Evolutionary conservation across 768 basidiomycete species (phyloP).

Genomic region (Amanita subjunquillea): DNA sequence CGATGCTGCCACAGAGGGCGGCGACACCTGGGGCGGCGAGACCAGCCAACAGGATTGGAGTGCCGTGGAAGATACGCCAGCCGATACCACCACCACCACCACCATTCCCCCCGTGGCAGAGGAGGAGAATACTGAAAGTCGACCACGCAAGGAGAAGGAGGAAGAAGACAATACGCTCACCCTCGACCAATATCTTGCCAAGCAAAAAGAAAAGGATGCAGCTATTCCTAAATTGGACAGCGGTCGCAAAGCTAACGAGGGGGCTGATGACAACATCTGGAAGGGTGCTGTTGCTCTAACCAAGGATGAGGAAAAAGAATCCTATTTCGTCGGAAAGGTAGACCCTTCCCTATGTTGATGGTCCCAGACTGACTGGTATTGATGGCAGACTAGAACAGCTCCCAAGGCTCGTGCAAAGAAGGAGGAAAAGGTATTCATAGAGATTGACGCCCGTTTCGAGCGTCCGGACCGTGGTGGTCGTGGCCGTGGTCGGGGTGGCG

Average conservation of each 20-base stretch:
- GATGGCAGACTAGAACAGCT: constrained; percentile 45
- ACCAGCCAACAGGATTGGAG: constrained; percentile 15
- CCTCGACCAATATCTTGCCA: constrained; percentile 85
- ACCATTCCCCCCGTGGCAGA: constrained; percentile 24
- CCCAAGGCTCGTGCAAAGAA: constrained; percentile 69
- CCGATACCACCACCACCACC: constrained; percentile 7
- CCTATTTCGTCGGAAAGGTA: constrained; percentile 91
- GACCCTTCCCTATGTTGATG: constrained; percentile 8
- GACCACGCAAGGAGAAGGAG: constrained; percentile 42
- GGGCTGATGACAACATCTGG: constrained; percentile 57
- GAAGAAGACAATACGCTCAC: constrained; percentile 94
- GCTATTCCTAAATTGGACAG: constrained; percentile 71
- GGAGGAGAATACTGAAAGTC: constrained; percentile 27
- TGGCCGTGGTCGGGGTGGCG: constrained; percentile 21
- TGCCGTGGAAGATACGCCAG: not conserved
- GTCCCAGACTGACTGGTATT: not conserved
- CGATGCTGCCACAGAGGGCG: constrained; percentile 57
- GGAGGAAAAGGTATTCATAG: constrained; percentile 85
- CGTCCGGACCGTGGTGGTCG: constrained; percentile 65
- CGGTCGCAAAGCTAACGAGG: constrained; percentile 73
- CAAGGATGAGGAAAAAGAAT: constrained; percentile 62
- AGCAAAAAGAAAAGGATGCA: constrained; percentile 56
- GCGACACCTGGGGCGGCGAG: constrained; percentile 34
- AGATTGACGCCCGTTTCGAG: constrained; percentile 86
- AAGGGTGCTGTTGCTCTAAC: constrained; percentile 58